Conservation (phyloP, 2,329 filamentous ascomycete genomes). For the Colletotrichum tofieldiae region DNA sequence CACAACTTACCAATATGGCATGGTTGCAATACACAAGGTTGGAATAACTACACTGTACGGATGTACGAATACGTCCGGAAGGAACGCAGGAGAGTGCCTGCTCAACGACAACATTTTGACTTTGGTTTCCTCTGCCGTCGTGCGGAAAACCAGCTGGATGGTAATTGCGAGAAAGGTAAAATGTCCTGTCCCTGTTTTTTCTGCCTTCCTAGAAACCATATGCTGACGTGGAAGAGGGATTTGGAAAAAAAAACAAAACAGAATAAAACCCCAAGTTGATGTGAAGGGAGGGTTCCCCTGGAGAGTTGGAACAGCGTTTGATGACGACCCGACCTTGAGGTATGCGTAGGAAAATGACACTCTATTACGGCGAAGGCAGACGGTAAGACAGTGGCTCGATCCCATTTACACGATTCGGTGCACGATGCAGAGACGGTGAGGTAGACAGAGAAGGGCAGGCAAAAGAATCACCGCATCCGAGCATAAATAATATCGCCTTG, state of each 20-base stretch:
- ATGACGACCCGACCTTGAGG: conserved; percentile 27
- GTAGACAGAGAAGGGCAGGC: conserved; percentile 10
- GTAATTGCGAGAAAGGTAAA: conserved; percentile 8
- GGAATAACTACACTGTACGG: not conserved
- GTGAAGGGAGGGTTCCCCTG: conserved; percentile 22
- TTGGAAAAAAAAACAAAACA: not conserved
- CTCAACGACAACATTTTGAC: not conserved
- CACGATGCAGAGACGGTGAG: conserved; percentile 27
- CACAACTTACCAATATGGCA: not conserved
- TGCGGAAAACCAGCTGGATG: not conserved
- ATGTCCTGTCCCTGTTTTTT: not conserved
- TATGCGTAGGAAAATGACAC: conserved; percentile 19
- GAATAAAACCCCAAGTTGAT: not conserved
- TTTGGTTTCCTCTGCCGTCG: not conserved
- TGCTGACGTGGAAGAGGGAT: not conserved
- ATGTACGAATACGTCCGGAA: not conserved
- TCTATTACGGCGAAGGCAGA: conserved; percentile 22
- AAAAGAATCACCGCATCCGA: not conserved
- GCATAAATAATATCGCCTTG: conserved; percentile 10
- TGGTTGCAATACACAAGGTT: not conserved
- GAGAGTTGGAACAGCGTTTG: conserved; percentile 20
- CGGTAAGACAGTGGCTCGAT: conserved; percentile 32
- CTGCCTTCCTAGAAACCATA: not conserved
- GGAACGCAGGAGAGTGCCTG: not conserved
- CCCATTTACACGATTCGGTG: conserved; percentile 16